Conservation (phyloP, 2,329 filamentous ascomycete species). For the Pyrenophora teres region DNA sequence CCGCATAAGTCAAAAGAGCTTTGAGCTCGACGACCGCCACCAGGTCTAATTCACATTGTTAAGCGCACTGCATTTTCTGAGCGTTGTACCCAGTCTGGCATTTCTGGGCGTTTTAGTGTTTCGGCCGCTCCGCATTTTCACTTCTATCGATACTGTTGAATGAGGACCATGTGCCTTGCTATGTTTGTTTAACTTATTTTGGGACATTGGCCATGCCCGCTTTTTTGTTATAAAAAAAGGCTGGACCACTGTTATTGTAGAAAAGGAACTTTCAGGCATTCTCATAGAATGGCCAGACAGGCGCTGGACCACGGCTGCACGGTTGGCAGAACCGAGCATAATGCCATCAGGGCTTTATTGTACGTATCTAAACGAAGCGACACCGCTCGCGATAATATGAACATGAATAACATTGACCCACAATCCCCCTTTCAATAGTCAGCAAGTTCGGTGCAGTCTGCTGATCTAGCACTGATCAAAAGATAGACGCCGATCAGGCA, state of each 20-base stretch:
- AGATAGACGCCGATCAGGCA: too few relatives aligned
- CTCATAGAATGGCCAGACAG: conserved; percentile 4
- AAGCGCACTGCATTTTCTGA: conserved; percentile 27
- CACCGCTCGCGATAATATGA: conserved; percentile 11
- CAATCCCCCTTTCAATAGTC: too few relatives aligned
- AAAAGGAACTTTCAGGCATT: background rate
- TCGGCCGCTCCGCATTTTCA: conserved; percentile 23
- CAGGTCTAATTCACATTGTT: conserved; percentile 31
- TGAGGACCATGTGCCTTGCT: conserved; percentile 3
- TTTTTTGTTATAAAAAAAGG: conserved; percentile 11
- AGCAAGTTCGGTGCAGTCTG: background rate
- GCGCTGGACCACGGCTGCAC: conserved; percentile 1
- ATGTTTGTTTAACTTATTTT: conserved; percentile 17
- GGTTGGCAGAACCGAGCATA: background rate
- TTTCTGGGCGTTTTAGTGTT: conserved; percentile 28
- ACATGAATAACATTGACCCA: background rate
- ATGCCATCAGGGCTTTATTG: background rate
- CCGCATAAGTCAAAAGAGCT: conserved; percentile 43
- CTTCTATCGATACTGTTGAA: conserved; percentile 15
- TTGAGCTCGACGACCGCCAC: conserved; percentile 44
- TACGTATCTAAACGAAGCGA: conserved; percentile 4
- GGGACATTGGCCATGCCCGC: background rate
- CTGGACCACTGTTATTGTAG: conserved; percentile 3
- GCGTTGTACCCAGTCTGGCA: conserved; percentile 27
- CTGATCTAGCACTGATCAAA: too few relatives aligned